Evolutionary conservation across 306 rosid genomes (phyloP), one percentile per base, ranked within the genome.

Genomic region (Quercus aquifolioides): DNA sequence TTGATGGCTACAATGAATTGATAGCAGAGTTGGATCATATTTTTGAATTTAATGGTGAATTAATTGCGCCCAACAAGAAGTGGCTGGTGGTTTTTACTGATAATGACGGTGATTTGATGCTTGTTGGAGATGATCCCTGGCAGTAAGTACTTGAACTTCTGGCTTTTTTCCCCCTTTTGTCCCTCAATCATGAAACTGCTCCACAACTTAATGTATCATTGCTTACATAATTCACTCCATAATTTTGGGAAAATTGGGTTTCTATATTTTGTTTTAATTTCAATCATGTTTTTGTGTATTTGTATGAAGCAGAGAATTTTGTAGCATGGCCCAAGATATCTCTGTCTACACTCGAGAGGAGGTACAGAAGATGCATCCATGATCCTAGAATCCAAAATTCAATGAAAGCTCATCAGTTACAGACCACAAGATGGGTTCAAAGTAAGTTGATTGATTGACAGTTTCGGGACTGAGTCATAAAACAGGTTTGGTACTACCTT

Each of bases 91-190:
- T 86, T 5, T 88, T 84, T 55, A 88, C 90, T 2, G 92, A 88
- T 58, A 85, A 88, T 76, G 92, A 88, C 79, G 88, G 82, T 51
- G 92, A 88, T 76, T 84, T 86, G 86, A 88, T 88, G 92, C 92
- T 88, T 74, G 92, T 88, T 74, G 92, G 92, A 71, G 92, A 88
- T 56, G 92, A 88, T 84, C 92, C 92, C 1, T 88, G 92, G 92
- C 88, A 64, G 92, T 88, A 86, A 84, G 72, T 11, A 15, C 17
- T n/a, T 10, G 90, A 62, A 76, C 69, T 41, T 55, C 33, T 31
- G 18, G 33, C 69, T 55, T 25, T n/a, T 55, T 5, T 3, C 13
- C 21, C 21, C 25, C 20, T 6, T 21, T 15, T 19, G 28, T 19
- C 38, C 69, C 21, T 63, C 10, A 28, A 63, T 28, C 30, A 8